Evolutionary conservation across 225 moss, liverwort and hornwort species (phyloP).

Genomic region (Rhytidiadelphus loreus): DNA sequence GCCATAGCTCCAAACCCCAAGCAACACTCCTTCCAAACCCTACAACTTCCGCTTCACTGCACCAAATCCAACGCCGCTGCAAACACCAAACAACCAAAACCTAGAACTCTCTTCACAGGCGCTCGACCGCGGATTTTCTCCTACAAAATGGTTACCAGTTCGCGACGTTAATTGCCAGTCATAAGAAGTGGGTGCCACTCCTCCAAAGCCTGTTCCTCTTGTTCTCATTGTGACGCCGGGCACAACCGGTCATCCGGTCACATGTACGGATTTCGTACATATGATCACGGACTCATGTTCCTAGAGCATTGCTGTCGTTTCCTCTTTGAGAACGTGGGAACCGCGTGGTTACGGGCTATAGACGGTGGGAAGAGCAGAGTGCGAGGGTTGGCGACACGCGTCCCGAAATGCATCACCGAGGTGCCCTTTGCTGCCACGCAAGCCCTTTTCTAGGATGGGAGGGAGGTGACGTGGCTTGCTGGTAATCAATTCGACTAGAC

Average conservation of each 20-base stretch:
- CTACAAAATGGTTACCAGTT: not conserved
- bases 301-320: not conserved
- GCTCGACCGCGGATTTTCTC: not conserved
- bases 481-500: not conserved
- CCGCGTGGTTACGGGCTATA: not conserved
- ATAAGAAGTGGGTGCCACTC: not conserved
- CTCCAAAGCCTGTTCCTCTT: not conserved
- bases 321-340: not conserved
- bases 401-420: not conserved
- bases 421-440: not conserved
- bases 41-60: not conserved
- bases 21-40: not conserved
- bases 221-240: too few species aligned
- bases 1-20: constrained; percentile 22
- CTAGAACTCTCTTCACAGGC: not conserved
- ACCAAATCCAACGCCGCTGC: not conserved
- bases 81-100: not conserved
- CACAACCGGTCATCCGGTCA: not conserved
- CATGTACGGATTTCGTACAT: not conserved
- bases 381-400: not conserved
- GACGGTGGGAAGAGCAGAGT: not conserved
- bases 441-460: not conserved
- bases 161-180: not conserved
- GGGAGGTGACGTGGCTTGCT: not conserved
- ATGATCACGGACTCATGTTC: not conserved